Evolutionary conservation across 208 protist species (phyloP), one percentile per base, ranked within the genome.

Genomic region (Trypanosoma scelopori): DNA sequence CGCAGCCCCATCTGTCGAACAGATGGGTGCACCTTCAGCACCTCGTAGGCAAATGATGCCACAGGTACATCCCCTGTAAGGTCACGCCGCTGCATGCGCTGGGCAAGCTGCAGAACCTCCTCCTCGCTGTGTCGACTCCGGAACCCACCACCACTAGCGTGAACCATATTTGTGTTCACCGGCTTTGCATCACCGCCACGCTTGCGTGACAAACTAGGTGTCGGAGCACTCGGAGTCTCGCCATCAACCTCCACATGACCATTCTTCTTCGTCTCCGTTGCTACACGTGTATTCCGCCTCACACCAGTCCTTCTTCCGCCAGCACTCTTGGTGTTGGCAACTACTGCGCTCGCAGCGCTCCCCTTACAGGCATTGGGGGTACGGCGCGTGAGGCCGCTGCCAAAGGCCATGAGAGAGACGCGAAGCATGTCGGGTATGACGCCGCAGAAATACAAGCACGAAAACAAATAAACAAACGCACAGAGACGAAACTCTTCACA

Each of bases 81-180:
- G 59, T 95, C 87, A 22, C 85, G 75, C 52, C 51, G 65, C 64
- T 93, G 89, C 85, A 95, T 95, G 30, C 89, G 85, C 55, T 90
- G 73, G 20, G 89, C 86, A 50, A 84, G 63, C 4, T 65, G 48
- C 13, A 95, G 46, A 13, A 95, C 78, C 48, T 92, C 76, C 69
- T 74, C 55, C 71, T 93, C 86, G n/a, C 82, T 77, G 16, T 42
- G 67, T 28, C 45, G 1, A 0, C 58, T 46, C 20, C 32, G 25
- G 28, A 37, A 39, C 0, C 43, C 46, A 28, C 50, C 41, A 25
- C 28, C 4, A 42, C 15, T 30, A 43, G 53, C 16, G 9, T 37
- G 32, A 3, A 37, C 9, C 5, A 37, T 9, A 9, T 37, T 37
- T 37, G 5, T 37, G 32, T 9, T 37, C 3, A 37, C 32, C 32